phyloP scores from a whole-genome alignment of 768 basidiomycete species.

The Infundibulicybe gibba region DNA sequence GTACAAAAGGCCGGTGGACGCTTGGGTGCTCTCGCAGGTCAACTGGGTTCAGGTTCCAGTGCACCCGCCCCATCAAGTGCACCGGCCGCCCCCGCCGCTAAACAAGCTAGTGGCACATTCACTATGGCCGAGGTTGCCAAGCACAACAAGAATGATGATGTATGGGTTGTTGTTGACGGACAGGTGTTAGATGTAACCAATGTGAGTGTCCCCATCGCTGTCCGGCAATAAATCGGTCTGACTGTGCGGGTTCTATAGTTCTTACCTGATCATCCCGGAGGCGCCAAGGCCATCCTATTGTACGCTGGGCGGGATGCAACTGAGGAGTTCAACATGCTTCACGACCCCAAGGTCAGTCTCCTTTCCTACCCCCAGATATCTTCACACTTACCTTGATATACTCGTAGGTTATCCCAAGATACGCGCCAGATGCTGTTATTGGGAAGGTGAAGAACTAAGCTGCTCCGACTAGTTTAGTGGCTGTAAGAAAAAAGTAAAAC shows the following conservation, averaged over 20 bases:
- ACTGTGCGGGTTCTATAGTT: slow-evolving; percentile 40
- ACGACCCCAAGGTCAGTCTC: slow-evolving; percentile 68
- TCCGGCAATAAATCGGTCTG: not conserved
- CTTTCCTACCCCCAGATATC: not conserved
- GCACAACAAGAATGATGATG: slow-evolving; percentile 92
- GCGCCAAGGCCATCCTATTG: slow-evolving; percentile 85
- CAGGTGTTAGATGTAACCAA: slow-evolving; percentile 84
- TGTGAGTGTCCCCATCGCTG: slow-evolving; percentile 24
- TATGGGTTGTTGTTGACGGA: slow-evolving; percentile 92
- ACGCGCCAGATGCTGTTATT: slow-evolving; percentile 82
- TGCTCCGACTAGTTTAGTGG: not conserved
- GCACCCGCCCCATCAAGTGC: slow-evolving; percentile 34
- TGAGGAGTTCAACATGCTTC: slow-evolving; percentile 94
- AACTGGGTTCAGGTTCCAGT: slow-evolving; percentile 51
- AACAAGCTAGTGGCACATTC: slow-evolving; percentile 33
- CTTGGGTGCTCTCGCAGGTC: slow-evolving; percentile 71
- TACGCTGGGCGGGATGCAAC: slow-evolving; percentile 92
- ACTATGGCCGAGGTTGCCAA: slow-evolving; percentile 76
- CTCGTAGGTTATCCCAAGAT: slow-evolving; percentile 74
- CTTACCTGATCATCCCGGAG: slow-evolving; percentile 88
- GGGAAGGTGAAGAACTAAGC: slow-evolving; percentile 68
- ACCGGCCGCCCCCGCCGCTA: slow-evolving; percentile 28
- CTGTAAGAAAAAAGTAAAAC: not conserved
- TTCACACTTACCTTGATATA: not conserved
- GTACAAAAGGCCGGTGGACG: slow-evolving; percentile 79